phyloP scores from a whole-genome alignment of 1,284 basidiomycete species.

The Ceratobasidium sp. region DNA sequence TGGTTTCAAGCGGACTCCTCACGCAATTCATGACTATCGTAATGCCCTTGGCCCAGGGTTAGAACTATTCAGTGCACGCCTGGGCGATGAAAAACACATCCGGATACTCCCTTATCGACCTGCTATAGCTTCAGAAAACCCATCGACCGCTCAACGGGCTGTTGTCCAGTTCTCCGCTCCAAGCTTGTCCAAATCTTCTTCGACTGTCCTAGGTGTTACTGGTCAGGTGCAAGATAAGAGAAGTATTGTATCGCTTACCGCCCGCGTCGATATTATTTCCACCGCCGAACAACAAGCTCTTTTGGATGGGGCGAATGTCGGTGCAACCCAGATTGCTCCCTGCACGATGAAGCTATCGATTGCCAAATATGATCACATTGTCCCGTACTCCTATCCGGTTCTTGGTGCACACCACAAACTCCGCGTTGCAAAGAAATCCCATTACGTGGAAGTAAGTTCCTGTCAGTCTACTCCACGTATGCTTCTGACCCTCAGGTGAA shows the following conservation, averaged over 20 bases:
- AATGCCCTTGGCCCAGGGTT: background rate
- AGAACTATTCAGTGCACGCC: background rate
- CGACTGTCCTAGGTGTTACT: background rate
- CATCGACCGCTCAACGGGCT: background rate
- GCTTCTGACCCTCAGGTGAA: no score
- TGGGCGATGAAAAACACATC: background rate
- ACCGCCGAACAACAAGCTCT: background rate
- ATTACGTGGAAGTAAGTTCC: slow-evolving; percentile 20
- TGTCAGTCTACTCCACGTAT: no score
- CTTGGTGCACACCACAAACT: background rate
- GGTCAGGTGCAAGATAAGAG: background rate
- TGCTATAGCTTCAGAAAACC: background rate
- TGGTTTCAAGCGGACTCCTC: slow-evolving; percentile 1
- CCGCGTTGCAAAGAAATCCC: slow-evolving; percentile 19
- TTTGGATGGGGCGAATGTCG: background rate
- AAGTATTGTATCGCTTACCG: background rate
- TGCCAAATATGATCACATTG: background rate
- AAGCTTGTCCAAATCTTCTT: background rate
- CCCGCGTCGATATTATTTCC: background rate
- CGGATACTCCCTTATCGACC: background rate
- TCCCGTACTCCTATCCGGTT: slow-evolving; percentile 26
- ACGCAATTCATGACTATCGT: background rate
- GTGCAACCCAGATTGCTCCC: background rate
- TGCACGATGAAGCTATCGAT: background rate
- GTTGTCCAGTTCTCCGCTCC: background rate